phyloP scores from a whole-genome alignment of 345 rosid species.

The Fremontodendron californicum region DNA sequence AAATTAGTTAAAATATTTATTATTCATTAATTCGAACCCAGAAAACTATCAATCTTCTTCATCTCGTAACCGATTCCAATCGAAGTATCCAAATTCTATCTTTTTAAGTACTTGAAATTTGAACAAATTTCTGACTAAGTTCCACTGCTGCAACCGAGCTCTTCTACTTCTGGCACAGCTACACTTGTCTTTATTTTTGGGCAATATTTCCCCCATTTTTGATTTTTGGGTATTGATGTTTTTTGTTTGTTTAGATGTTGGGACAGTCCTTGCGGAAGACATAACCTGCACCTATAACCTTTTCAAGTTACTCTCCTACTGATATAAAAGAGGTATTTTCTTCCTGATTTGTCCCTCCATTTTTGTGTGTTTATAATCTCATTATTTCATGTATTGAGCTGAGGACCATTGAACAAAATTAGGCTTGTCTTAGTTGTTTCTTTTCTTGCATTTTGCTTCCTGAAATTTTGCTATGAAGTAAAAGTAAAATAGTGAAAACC shows the following conservation, averaged over 20 bases:
- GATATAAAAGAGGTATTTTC: not conserved
- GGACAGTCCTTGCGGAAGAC: not conserved
- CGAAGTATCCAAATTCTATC: not conserved
- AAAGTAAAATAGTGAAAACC: not conserved
- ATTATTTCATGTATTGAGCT: not conserved
- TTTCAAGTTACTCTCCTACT: not conserved
- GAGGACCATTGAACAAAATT: not conserved
- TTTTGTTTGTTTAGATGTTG: conserved; percentile 10
- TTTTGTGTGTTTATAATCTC: too few relatives aligned
- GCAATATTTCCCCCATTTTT: not conserved
- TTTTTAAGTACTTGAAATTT: not conserved
- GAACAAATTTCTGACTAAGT: not conserved
- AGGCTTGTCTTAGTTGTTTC: not conserved
- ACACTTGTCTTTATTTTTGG: not conserved
- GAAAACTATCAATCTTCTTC: not conserved
- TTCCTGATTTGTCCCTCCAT: not conserved
- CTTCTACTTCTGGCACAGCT: not conserved
- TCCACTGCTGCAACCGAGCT: not conserved
- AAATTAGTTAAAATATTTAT: too few relatives aligned
- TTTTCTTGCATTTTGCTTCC: not conserved
- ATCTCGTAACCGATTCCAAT: not conserved
- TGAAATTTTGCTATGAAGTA: not conserved
- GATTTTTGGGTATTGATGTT: not conserved
- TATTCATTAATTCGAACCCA: too few relatives aligned
- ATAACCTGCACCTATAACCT: not conserved